Percentiles rank a stretch among this genome's conserved stretches.
phyloP scores from a whole-genome alignment of 441 rosid species.

The Arabidopsis lyrata region DNA sequence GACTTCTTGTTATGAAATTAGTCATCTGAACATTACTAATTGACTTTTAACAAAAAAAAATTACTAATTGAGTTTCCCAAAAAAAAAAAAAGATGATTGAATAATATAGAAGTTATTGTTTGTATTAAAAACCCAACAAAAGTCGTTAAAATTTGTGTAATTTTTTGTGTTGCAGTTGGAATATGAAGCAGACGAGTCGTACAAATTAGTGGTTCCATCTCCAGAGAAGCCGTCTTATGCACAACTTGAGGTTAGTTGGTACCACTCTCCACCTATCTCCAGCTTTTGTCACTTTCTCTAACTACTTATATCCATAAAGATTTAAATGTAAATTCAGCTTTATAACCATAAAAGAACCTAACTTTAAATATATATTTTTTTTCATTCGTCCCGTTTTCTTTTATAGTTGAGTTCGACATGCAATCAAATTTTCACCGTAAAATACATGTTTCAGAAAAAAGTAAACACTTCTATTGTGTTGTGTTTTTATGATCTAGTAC shows the following conservation, averaged over 20 bases:
- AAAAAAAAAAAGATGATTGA: background rate
- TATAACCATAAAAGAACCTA: slow-evolving; percentile 19
- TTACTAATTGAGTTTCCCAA: background rate
- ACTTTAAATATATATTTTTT: background rate
- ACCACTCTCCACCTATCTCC: slow-evolving; percentile 7
- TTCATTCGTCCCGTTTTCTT: background rate
- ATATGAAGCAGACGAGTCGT: slow-evolving; percentile 70
- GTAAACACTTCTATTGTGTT: background rate
- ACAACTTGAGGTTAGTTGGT: slow-evolving; percentile 59
- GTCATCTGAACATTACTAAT: background rate
- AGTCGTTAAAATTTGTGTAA: background rate
- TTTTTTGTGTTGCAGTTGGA: slow-evolving; percentile 57
- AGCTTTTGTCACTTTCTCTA: slow-evolving; percentile 11
- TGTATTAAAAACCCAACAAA: background rate
- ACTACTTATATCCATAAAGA: background rate
- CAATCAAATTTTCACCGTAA: background rate
- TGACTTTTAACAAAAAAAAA: background rate
- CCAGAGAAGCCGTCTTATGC: slow-evolving; percentile 54
- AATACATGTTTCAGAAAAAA: background rate
- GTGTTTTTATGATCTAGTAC: background rate
- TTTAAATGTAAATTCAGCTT: slow-evolving; percentile 12
- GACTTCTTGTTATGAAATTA: too few relatives aligned
- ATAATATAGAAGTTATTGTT: background rate
- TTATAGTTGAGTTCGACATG: slow-evolving; percentile 15
- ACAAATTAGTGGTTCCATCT: slow-evolving; percentile 61